These are phyloP conservation scores for Aegilops tauschii DNA, from an alignment of 176 grass and related monocot species.

Conservation along the genomic window DNA sequence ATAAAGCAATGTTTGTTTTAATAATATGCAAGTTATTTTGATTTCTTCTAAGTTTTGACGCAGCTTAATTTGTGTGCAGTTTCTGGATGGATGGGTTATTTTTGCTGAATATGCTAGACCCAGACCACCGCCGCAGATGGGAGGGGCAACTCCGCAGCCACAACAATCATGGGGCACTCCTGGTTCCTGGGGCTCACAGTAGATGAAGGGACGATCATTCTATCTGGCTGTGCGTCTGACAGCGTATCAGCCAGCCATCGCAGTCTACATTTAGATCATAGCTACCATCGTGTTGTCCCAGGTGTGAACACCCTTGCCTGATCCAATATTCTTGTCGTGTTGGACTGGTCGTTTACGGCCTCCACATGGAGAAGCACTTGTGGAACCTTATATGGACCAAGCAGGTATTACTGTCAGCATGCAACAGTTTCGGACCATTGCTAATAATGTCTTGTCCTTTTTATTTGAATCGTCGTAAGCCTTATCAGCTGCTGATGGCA, in stretches of 20 bases:
- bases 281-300: slow-evolving; percentile 1
- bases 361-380: slow-evolving; percentile 3
- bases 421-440: slow-evolving; percentile 9
- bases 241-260: not conserved
- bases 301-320: slow-evolving; percentile 22
- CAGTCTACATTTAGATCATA: slow-evolving; percentile 22
- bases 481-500: slow-evolving; percentile 13
- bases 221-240: not conserved
- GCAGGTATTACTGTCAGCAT: slow-evolving; percentile 19
- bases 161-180: slow-evolving; percentile 41
- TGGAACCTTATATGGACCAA: slow-evolving; percentile 5
- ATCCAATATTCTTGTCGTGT: slow-evolving; percentile 36
- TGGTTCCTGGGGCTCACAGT: slow-evolving; percentile 40
- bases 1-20: not conserved
- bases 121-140: slow-evolving; percentile 34
- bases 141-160: slow-evolving; percentile 15
- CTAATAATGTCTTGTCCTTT: slow-evolving; percentile 19
- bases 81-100: slow-evolving; percentile 97
- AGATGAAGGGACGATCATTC: slow-evolving; percentile 11
- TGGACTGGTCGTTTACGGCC: slow-evolving; percentile 6
- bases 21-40: not conserved
- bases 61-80: slow-evolving; percentile 46
- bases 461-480: not conserved
- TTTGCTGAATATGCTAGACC: slow-evolving; percentile 82
- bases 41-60: not conserved